phyloP scores from a whole-genome alignment of 192 early-diverging fungal species.

The Podila minutissima region DNA sequence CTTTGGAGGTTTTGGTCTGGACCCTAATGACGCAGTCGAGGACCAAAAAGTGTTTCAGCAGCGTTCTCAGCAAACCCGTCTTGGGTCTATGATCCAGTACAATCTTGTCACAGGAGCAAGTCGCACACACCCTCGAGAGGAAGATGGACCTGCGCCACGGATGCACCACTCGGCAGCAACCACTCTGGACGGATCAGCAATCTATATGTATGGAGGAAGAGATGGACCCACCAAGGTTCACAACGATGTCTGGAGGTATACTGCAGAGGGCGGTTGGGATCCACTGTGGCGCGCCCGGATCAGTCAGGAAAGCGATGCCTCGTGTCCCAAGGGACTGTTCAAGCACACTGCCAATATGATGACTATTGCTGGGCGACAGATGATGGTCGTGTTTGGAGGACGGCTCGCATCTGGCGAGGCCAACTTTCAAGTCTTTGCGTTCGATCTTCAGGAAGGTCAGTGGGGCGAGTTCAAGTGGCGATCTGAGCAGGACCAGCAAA shows the following conservation, averaged over 20 bases:
- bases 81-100: constrained; percentile 21
- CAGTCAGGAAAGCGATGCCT: constrained; percentile 3
- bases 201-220: constrained; percentile 41
- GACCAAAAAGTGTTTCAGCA: constrained; percentile 27
- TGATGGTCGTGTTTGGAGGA: constrained; percentile 47
- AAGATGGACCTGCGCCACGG: constrained; percentile 30
- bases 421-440: constrained; percentile 25
- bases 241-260: constrained; percentile 45
- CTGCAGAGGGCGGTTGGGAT: constrained; percentile 18
- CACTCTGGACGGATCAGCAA: constrained; percentile 16
- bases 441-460: constrained; percentile 32
- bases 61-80: constrained; percentile 29
- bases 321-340: constrained; percentile 23
- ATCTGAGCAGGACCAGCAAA: background rate
- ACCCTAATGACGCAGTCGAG: constrained; percentile 15
- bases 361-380: constrained; percentile 25
- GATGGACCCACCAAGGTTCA: constrained; percentile 45
- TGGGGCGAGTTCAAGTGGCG: constrained; percentile 27
- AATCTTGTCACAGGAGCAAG: constrained; percentile 12
- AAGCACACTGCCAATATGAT: constrained; percentile 50
- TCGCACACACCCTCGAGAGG: constrained; percentile 1
- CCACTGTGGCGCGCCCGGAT: constrained; percentile 25
- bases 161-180: constrained; percentile 39
- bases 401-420: constrained; percentile 21
- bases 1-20: constrained; percentile 43